Base-by-base conservation (phyloP, 768 basidiomycete species). In the Crassisporium funariophilum region DNA sequence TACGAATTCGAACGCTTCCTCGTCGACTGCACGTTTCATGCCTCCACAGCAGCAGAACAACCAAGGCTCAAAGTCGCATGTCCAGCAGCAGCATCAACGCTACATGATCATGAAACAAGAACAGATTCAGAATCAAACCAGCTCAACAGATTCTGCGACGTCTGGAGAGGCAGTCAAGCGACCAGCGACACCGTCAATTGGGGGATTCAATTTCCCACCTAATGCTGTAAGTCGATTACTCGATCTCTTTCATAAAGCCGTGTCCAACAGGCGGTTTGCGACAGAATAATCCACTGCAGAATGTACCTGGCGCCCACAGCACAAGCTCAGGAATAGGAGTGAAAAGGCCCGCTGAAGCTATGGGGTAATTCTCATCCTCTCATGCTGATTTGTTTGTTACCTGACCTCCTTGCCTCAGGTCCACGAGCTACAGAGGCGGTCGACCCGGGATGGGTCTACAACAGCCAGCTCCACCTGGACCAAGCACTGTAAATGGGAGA, bases 181-280 rank as follows among this genome's bases (percentile, higher is more conserved):
- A 25, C 55, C 67, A 10, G 24, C 58, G 13, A 63, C 66, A 29
- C 71, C 70, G 17, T 69, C 77, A 2, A 64, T 71, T 47, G 79
- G 79, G 20, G 77, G 77, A 2, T 82, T 77, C 53, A 69, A 77
- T 55, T 74, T 75, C 45, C 75, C 76, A 0, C 62, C 73, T 39
- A 76, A 72, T 17, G 61, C 71, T 63, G 80, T 79, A 53, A 6
- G 71, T 62, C 34, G 44, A 7, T 35, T 29, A 34, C 9, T 15
- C 40, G 41, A 4, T 27, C 4, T 17, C 16, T 27, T 21, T 22
- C 8, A 6, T 35, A 23, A 20, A 16, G 41, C 36, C 25, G 24
- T 27, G 39, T 39, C 35, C 12, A 33, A n/a, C 29, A 11, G 2
- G 2, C 6, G n/a, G 27, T 17, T 53, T 27, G 15, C 36, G 52